Base-by-base conservation (phyloP, 23 red algal genomes). In the Gracilaria gracilis region DNA sequence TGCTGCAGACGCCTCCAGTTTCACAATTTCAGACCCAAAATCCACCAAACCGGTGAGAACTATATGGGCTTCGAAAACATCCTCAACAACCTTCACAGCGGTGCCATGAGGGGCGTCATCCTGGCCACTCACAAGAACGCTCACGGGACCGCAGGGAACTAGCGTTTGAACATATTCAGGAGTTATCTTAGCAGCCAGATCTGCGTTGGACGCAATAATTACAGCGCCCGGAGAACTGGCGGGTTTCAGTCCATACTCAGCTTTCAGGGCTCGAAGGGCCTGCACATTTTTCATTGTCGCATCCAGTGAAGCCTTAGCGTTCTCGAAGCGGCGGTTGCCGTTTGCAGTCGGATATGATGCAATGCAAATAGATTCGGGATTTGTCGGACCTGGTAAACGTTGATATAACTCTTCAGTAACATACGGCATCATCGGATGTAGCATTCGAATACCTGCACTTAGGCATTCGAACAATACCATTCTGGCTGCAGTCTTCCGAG, bases 371-470 rank as follows among this genome's bases (percentile, higher is more conserved):
- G 93, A 95, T 27, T 86, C 71, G 8, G 89, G 82, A 57, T 48
- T 39, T 34, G 81, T 88, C 0, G 81, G 75, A 13, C 92, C 92
- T 46, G 92, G 97, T 39, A 99, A 89, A 27, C 97, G 82, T 53
- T 99, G 97, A 87, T 93, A 99, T 70, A 99, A 81, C 55, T 99
- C 97, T 83, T 99, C 97, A 11, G 97, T 96, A 42, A 99, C 91
- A 61, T 91, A 99, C 24, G 97, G 97, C 93, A 99, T 99, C 88
- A 99, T 96, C 4, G 97, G 97, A 59, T 99, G 97, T n/a, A 99
- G 88, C 80, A 96, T 86, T 61, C 97, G 81, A 29, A 99, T 61
- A 11, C 93, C 97, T 39, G 83, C 89, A 83, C 93, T 80, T 39
- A 99, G 86, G 38, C 94, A 99, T 55, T 99, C 89, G 75, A 83